Base-by-base conservation (phyloP, 202 grass and related monocot genomes). In the Brachypodium distachyon region DNA sequence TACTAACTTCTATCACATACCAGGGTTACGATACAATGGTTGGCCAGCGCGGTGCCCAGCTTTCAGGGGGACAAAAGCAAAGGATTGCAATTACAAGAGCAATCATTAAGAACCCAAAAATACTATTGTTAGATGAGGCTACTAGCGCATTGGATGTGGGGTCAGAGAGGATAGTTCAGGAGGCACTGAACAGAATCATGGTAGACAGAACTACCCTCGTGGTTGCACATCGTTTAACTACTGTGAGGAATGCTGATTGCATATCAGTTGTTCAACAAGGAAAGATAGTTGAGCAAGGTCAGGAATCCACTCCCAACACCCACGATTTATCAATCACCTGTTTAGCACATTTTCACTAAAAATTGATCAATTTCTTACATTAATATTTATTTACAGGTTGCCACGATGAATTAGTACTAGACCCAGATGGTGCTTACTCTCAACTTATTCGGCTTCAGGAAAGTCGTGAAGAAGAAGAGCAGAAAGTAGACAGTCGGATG, bases 281-380 rank as follows among this genome's bases (percentile, higher is more conserved):
- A 23, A 93, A 93, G 85, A 92, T 97, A 61, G 93, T 97, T 37
- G 93, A 97, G 84, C 93, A 97, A 93, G 93, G 93, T 97, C 10
- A 62, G 13, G 41, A 77, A 83, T 33, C 21, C 27, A 23, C 70
- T 54, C 12, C 62, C 79, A 67, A 68, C 70, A 12, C 49, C 26
- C 6, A 33, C 18, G 37, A 36, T 68, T 50, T 70, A 36, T 54
- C 38, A 23, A 67, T 73, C 76, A 46, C 62, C 18, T 53, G 5
- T 34, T 71, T n/a, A 48, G 13, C 28, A 63, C 63, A 61, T 70
- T 43, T 54, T 46, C 44, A 70, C 21, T 63, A 49, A 70, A 49
- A 70, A 40, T 8, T 32, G 8, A 82, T 32, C 37, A 46, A 46
- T 72, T 55, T 62, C 44, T 53, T 64, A 58, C 79, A 61, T 70